Evolutionary conservation across 1,139 yeast genomes (phyloP), one percentile per base, ranked within the genome.

Genomic region (Taiozyma onychis): DNA sequence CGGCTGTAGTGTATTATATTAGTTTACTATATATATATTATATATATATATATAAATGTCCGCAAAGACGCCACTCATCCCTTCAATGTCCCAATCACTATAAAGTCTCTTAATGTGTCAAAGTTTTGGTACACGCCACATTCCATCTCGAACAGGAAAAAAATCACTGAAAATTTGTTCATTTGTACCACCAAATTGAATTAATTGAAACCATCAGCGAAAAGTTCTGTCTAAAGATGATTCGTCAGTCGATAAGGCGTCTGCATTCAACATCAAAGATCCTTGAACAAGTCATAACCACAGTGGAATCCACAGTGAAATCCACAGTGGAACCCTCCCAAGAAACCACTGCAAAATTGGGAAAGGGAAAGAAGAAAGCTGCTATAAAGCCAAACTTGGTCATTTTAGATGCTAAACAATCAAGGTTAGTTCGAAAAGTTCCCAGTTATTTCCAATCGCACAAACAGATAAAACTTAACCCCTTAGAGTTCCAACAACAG

Each of bases 351-450:
- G 9, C 45, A 6, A 49, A 42, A 43, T 41, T 55, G 16, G 59
- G 59, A 13, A 48, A 48, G 26, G 61, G 63, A 1, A 58, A 58
- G 51, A 59, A 59, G 49, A 52, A 51, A n/a, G 51, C 60, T 1
- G 57, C 63, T 14, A 47, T 32, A 42, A 59, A 56, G 43, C 63
- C 57, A 47, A 46, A 47, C 28, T 39, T 59, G 11, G 57, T 59
- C n/a, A 59, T 59, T 10, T 44, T 59, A 26, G 46, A 58, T 43
- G 63, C 62, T 3, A 43, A 47, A 6, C 54, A 57, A 41, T 57
- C 60, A n/a, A 54, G 42, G 14, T 50, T 58, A 7, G 44, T 54
- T 0, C 42, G 54, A 8, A 44, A 46, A 9, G 51, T 49, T 3
- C 50, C 52, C 6, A 30, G 28, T 7, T 46, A 28, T 43, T 45